Evolutionary conservation across 116 monocot species (phyloP).

Genomic region (Iris pallida): DNA sequence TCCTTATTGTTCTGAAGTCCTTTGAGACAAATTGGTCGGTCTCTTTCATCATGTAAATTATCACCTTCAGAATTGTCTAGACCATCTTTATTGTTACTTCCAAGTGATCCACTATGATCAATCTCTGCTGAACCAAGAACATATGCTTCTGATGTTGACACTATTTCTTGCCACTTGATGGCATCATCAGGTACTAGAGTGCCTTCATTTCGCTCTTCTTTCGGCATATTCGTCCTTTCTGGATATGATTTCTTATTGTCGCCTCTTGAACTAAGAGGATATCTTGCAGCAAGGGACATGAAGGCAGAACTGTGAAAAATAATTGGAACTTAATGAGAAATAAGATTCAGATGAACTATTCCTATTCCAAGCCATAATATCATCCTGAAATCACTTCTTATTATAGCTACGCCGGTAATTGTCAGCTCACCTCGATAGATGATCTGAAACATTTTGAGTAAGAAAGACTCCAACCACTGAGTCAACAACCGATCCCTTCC

Average conservation of each 20-base stretch:
- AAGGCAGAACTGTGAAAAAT: slow-evolving; percentile 72
- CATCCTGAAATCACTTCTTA: too few relatives aligned
- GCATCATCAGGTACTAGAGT: too few relatives aligned
- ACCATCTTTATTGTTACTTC: slow-evolving; percentile 12
- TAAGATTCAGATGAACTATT: too few relatives aligned
- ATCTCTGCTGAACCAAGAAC: slow-evolving; percentile 17
- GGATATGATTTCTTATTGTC: slow-evolving; percentile 9
- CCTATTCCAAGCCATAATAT: too few relatives aligned
- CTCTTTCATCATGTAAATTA: slow-evolving; percentile 10
- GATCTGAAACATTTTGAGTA: slow-evolving; percentile 95
- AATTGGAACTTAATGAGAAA: background rate
- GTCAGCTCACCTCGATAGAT: slow-evolving; percentile 74
- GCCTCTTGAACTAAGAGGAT: slow-evolving; percentile 27
- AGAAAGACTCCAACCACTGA: slow-evolving; percentile 94
- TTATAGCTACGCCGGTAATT: too few relatives aligned
- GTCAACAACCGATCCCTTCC: slow-evolving; percentile 97
- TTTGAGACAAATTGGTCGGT: slow-evolving; percentile 9
- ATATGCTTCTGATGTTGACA: slow-evolving; percentile 12
- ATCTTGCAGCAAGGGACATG: slow-evolving; percentile 78
- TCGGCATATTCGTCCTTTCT: slow-evolving; percentile 9
- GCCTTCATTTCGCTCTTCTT: background rate
- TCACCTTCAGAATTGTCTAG: slow-evolving; percentile 11
- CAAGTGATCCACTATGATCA: slow-evolving; percentile 15
- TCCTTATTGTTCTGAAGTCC: slow-evolving; percentile 28
- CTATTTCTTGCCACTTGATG: slow-evolving; percentile 1